Conservation (phyloP, 495 filamentous ascomycete genomes). For the Xylaria acuta region DNA sequence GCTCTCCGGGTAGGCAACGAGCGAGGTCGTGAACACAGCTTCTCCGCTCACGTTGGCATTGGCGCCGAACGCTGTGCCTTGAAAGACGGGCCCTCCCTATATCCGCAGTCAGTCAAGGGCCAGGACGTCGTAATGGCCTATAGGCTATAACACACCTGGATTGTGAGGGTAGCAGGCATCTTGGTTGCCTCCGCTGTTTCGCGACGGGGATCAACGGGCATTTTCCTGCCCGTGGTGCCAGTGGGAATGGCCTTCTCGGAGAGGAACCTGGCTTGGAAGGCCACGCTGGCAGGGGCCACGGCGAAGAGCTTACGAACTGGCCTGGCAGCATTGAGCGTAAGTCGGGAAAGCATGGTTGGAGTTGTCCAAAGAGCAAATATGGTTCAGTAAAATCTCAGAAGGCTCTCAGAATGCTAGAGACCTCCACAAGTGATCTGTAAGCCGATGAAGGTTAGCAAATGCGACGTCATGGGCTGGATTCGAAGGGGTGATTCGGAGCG, state of each 20-base stretch:
- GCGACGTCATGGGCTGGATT: too few species aligned
- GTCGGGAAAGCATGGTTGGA: slow-evolving; percentile 69
- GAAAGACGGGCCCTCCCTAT: slow-evolving; percentile 87
- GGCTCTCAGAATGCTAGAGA: slow-evolving; percentile 67
- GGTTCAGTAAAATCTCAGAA: slow-evolving; percentile 45
- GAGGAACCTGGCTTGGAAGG: slow-evolving; percentile 59
- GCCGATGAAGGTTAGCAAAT: slow-evolving; percentile 48
- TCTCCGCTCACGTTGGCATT: slow-evolving; percentile 91
- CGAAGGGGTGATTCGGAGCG: too few species aligned
- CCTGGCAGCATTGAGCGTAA: slow-evolving; percentile 63
- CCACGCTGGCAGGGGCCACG: too few species aligned
- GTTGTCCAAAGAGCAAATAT: slow-evolving; percentile 31
- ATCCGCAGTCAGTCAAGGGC: slow-evolving; percentile 26
- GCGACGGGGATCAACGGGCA: slow-evolving; percentile 48
- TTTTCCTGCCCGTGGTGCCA: slow-evolving; percentile 68
- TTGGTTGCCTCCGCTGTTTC: slow-evolving; percentile 69
- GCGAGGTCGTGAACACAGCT: slow-evolving; percentile 92
- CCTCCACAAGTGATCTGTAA: slow-evolving; percentile 99
- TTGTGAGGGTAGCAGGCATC: slow-evolving; percentile 86
- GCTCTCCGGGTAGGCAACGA: slow-evolving; percentile 96
- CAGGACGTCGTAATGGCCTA: background rate
- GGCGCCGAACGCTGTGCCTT: slow-evolving; percentile 90
- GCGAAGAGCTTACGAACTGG: slow-evolving; percentile 37
- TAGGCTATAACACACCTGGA: slow-evolving; percentile 75
- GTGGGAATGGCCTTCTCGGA: slow-evolving; percentile 57